These are phyloP conservation scores for Amaranthus palmeri DNA, from an alignment of 148 eudicot genomes.

Conservation along the genomic window DNA sequence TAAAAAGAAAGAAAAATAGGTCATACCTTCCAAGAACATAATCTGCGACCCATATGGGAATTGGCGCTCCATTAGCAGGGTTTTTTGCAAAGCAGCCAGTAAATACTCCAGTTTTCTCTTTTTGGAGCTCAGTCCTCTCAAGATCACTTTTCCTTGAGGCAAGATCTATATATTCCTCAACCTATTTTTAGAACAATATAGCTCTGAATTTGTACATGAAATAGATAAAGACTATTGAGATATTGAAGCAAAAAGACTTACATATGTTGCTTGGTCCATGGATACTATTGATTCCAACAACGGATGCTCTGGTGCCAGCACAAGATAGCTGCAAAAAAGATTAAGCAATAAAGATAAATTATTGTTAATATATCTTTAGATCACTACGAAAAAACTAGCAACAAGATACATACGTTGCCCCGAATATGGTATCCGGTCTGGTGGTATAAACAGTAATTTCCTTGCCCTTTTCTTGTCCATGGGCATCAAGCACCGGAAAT, in stretches of 20 bases:
- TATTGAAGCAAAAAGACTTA: conserved; percentile 29
- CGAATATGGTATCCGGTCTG: conserved; percentile 92
- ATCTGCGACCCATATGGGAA: conserved; percentile 96
- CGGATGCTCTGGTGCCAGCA: conserved; percentile 89
- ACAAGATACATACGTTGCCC: conserved; percentile 66
- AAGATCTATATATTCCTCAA: conserved; percentile 78
- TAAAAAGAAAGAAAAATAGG: conserved; percentile 3
- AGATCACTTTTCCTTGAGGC: conserved; percentile 91
- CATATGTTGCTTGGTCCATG: conserved; percentile 52
- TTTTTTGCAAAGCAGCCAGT: conserved; percentile 83
- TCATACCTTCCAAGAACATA: conserved; percentile 88
- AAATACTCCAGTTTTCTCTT: conserved; percentile 91
- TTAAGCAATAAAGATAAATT: conserved; percentile 21
- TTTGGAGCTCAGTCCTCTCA: conserved; percentile 97
- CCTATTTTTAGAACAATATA: conserved; percentile 37
- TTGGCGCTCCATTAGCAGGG: conserved; percentile 67
- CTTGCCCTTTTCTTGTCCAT: conserved; percentile 44
- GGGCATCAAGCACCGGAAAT: conserved; percentile 46
- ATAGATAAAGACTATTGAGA: neutral
- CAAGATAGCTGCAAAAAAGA: conserved; percentile 69
- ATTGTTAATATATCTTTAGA: conserved; percentile 1
- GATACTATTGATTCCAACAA: conserved; percentile 62
- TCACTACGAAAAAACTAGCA: conserved; percentile 9
- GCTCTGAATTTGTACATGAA: neutral
- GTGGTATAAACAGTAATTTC: conserved; percentile 80